Base-by-base conservation (phyloP, 176 grass and related monocot genomes). In the Cenchrus americanus region DNA sequence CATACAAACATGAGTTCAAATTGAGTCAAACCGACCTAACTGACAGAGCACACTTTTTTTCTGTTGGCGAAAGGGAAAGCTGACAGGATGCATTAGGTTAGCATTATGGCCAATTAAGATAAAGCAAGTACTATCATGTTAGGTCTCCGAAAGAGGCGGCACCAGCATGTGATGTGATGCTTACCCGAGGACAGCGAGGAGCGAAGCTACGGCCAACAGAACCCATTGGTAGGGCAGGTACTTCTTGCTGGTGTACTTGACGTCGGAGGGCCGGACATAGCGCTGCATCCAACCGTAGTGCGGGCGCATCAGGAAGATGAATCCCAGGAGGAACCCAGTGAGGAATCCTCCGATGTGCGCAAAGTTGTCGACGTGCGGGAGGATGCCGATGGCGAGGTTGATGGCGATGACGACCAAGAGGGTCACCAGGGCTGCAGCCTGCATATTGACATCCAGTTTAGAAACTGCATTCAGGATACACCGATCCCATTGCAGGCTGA, bases 341-440 rank as follows among this genome's bases (percentile, higher is more conserved):
- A 98, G 66, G 71, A 98, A 95, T 14, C 92, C 95, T 9, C 95
- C 95, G 8, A 98, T 93, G 80, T 98, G 95, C 3, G 95, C 95
- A 70, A 91, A 95, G 74, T 98, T 98, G 86, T 97, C 92, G 9
- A 97, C 90, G 76, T 91, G 95, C 10, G 95, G 95, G 59, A 97
- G 86, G 40, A 97, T 95, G 54, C 95, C 92, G 40, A 98, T 89
- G 26, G 90, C 92, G 76, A 95, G 86, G 63, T 98, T 98, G 55
- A 95, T 69, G 32, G 77, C 88, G 73, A 93, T 93, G 65, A 94
- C 92, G 18, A 94, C 32, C 88, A 98, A 26, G 22, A 98, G 86
- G 6, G 92, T 94, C 21, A 92, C 43, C 47, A 98, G 71, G 30
- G 95, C 95, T 1, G 87, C 88, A 59, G 89, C 86, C 95, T 98